Conservation (phyloP, 306 rosid genomes). For the Vicia sativa region DNA sequence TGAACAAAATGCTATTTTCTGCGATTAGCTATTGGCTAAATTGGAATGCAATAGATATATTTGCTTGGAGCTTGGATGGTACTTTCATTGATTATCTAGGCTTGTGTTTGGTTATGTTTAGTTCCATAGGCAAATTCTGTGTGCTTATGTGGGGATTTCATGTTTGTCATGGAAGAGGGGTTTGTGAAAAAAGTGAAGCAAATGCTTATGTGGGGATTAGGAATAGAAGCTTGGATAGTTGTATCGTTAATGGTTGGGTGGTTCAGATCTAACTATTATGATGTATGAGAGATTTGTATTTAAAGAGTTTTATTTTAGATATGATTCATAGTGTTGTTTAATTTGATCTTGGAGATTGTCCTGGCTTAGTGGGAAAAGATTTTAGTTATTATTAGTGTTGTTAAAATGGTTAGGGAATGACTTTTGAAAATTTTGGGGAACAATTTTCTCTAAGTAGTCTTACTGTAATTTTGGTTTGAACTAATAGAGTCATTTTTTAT, state of each 20-base stretch:
- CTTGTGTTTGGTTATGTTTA: background rate
- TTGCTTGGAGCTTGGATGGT: constrained; percentile 16
- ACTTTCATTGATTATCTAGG: background rate
- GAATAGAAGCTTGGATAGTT: background rate
- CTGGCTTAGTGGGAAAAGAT: background rate
- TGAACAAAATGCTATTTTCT: background rate
- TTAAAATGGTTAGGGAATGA: background rate
- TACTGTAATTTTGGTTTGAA: constrained; percentile 6
- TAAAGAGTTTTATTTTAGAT: background rate
- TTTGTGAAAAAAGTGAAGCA: background rate
- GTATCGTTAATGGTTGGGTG: background rate
- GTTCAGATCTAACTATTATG: background rate
- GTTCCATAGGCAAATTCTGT: background rate
- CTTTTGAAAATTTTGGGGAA: background rate
- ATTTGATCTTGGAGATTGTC: background rate
- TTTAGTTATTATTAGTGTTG: background rate
- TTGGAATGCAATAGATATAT: background rate
- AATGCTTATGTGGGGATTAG: background rate
- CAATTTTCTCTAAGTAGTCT: background rate
- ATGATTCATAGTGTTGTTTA: background rate
- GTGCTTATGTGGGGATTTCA: constrained; percentile 12
- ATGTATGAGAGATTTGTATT: background rate
- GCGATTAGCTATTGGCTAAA: background rate
- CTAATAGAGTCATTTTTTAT: background rate
- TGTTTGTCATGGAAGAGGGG: background rate